Percentiles rank a stretch among this genome's conserved stretches.
Evolutionary conservation across 768 basidiomycete genomes (phyloP).

Genomic region (Mycena epipterygia): DNA sequence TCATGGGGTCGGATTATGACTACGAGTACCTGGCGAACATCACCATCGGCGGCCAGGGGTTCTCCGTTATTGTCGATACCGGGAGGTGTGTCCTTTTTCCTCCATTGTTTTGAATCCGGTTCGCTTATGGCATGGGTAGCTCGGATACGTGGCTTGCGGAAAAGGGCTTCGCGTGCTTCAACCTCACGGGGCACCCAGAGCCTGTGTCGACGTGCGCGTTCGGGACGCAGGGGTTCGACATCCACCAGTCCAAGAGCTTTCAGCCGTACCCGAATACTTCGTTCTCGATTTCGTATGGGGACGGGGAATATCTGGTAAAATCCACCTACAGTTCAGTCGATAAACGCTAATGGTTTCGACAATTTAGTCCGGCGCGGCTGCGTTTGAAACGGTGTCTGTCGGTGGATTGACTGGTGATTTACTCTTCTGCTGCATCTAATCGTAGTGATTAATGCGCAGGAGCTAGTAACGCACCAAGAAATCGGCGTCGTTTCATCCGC

Average conservation of each 20-base stretch:
- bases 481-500: slow-evolving; percentile 37
- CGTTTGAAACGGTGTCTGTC: slow-evolving; percentile 37
- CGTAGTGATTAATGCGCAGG: neutral
- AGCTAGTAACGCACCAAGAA: slow-evolving; percentile 36
- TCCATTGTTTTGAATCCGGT: no score
- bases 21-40: slow-evolving; percentile 30
- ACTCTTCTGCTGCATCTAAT: neutral
- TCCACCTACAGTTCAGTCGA: no score
- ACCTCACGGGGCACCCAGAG: slow-evolving; percentile 30
- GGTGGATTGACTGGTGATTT: slow-evolving; percentile 29
- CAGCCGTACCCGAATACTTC: slow-evolving; percentile 19
- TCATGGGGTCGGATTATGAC: slow-evolving; percentile 30
- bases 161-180: slow-evolving; percentile 38
- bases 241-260: slow-evolving; percentile 32
- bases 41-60: slow-evolving; percentile 28
- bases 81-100: slow-evolving; percentile 25
- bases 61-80: slow-evolving; percentile 33
- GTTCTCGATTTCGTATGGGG: slow-evolving; percentile 36
- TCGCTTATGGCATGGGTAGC: neutral
- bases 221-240: slow-evolving; percentile 35
- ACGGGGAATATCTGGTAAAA: slow-evolving; percentile 37
- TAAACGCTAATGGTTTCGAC: neutral
- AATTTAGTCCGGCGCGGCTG: slow-evolving; percentile 29
- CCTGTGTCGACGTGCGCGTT: slow-evolving; percentile 35
- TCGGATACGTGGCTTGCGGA: slow-evolving; percentile 39